Conservation (phyloP, 2,329 filamentous ascomycete species). For the Fusarium camptoceras region DNA sequence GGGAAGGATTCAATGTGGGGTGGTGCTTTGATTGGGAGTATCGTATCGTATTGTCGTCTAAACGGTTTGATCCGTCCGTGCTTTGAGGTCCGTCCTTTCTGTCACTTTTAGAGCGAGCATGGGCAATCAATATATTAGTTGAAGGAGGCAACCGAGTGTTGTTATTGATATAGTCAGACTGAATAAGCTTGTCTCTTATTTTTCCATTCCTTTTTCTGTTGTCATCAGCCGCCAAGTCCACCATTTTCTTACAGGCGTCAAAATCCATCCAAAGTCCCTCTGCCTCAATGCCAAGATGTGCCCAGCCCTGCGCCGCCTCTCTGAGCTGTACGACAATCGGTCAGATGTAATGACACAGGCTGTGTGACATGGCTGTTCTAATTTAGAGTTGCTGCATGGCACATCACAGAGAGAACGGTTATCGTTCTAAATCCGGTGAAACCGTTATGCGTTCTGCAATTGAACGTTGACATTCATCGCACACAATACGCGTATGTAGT, state of each 20-base stretch:
- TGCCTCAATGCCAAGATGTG: constrained; percentile 29
- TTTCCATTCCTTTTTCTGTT: constrained; percentile 1
- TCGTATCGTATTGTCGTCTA: constrained; percentile 6
- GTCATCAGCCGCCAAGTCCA: constrained; percentile 6
- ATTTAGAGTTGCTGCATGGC: background rate
- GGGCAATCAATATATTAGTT: background rate
- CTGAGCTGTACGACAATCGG: constrained; percentile 23
- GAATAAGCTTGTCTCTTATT: background rate
- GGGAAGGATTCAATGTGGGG: constrained; percentile 21
- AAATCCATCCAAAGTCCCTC: constrained; percentile 2
- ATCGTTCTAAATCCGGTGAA: background rate
- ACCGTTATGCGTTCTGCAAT: background rate
- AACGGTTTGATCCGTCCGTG: constrained; percentile 17
- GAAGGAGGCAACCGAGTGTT: background rate
- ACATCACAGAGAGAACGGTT: background rate
- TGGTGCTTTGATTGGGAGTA: constrained; percentile 31
- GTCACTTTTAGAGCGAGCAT: background rate
- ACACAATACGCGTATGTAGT: background rate
- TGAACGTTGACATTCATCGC: background rate
- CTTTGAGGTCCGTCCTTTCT: background rate
- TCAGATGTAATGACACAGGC: constrained; percentile 17
- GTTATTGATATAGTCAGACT: background rate
- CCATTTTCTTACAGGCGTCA: constrained; percentile 29
- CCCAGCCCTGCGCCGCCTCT: constrained; percentile 36
- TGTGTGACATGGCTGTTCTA: background rate